phyloP scores from a whole-genome alignment of 768 basidiomycete species.

The Mycena rosella region DNA sequence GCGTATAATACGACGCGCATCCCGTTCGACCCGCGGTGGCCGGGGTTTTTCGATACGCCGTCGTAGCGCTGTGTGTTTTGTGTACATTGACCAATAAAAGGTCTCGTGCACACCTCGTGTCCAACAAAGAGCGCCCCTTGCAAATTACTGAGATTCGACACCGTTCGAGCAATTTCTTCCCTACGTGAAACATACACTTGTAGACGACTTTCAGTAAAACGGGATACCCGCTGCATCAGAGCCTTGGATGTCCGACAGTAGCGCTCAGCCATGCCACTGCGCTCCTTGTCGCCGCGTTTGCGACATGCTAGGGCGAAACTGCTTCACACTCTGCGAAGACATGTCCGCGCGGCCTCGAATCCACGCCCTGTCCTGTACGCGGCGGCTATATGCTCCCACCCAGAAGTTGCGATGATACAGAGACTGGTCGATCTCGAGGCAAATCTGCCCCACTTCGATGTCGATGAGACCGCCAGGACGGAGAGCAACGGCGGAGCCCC shows the following conservation, averaged over 20 bases:
- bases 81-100: too few relatives aligned
- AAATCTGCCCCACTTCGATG: too few relatives aligned
- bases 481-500: too few relatives aligned
- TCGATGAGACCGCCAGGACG: too few relatives aligned
- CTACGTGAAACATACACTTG: background rate
- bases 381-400: too few relatives aligned
- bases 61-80: background rate
- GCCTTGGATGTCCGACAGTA: background rate
- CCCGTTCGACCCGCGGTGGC: constrained; percentile 16
- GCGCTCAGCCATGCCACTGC: constrained; percentile 2
- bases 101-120: too few relatives aligned
- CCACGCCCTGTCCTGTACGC: too few relatives aligned
- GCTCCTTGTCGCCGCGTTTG: constrained; percentile 6
- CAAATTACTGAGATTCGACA: too few relatives aligned
- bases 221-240: background rate
- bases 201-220: constrained; percentile 11
- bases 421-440: too few relatives aligned
- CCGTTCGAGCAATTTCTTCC: background rate
- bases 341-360: constrained; percentile 5
- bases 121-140: too few relatives aligned
- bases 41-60: constrained; percentile 9
- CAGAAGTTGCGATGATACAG: too few relatives aligned
- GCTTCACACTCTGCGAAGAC: background rate
- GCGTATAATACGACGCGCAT: background rate
- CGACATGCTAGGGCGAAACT: constrained; percentile 4